Base-by-base conservation (phyloP, 1,139 yeast species). In the Arxiozyma telluris region DNA sequence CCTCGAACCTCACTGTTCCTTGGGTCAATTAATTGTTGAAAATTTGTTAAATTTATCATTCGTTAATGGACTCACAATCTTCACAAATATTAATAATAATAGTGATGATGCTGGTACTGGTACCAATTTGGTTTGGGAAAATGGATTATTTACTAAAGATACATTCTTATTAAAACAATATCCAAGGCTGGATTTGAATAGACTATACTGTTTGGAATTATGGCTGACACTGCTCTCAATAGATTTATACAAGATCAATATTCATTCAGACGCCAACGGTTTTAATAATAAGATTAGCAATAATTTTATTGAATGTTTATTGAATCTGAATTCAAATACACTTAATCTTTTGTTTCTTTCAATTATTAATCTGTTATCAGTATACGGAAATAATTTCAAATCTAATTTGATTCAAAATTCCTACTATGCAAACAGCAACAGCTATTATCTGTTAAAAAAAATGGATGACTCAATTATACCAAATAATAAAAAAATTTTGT, bases 131-230 rank as follows among this genome's bases (percentile, higher is more conserved):
- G 53, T 59, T 22, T 62, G 62, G 67, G 68, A 64, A 49, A 58
- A 58, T 50, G 67, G 66, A 34, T 57, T 64, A 8, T 55, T 56
- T 50, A 57, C 54, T 52, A 43, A 59, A 60, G 42, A 50, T 52
- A 9, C 45, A 56, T 12, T 58, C 58, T 3, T 72, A 71, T 12
- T 25, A 52, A 75, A 77, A 56, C 65, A 72, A 9, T 63, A 73
- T 1, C 73, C 80, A 4, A 74, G 77, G 11, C 63, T 81, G 46
- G 94, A 87, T 58, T 70, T 82, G 34, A 82, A 87, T 65, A 76
- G 96, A 60, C 68, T 82, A 4, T 95, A 87, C 60, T 72, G 87
- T 1, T 63, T 93, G 46, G 74, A 85, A 53, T 71, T 89, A 15
- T 56, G 91, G 12, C 62, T 87, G 7, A 75, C 84, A 0, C 69